Evolutionary conservation across 257 asterid species (phyloP).

Genomic region (Mitragyna speciosa): DNA sequence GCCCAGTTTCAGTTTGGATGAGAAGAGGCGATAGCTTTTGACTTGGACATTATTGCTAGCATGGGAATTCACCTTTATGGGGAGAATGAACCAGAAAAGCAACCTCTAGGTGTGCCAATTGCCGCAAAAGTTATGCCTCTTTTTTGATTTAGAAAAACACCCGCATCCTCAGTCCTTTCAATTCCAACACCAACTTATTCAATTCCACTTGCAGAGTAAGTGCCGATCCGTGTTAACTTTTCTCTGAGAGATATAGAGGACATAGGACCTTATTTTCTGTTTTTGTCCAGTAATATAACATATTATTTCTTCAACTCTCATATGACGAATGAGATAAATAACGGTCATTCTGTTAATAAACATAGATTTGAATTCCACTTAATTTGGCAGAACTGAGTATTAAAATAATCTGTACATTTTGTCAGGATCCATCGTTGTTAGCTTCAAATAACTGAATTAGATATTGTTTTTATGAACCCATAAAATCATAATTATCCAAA

Average conservation of each 20-base stretch:
- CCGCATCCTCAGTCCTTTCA: constrained; percentile 6
- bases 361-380: neutral
- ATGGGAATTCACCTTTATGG: neutral
- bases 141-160: neutral
- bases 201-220: neutral
- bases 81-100: constrained; percentile 8
- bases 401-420: neutral
- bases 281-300: too few relatives aligned
- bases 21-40: constrained; percentile 22
- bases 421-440: neutral
- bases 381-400: too few relatives aligned
- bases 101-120: neutral
- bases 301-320: neutral
- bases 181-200: constrained; percentile 1
- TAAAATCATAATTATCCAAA: neutral
- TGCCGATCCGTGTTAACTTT: neutral
- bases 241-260: neutral
- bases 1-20: constrained; percentile 10
- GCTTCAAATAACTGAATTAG: neutral
- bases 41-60: constrained; percentile 11
- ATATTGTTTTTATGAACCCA: neutral
- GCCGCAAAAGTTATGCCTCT: neutral
- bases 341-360: neutral
- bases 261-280: neutral
- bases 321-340: too few relatives aligned